Percentiles rank a stretch among this genome's conserved stretches.
phyloP scores from a whole-genome alignment of 2,329 filamentous ascomycete genomes.

The Calonectria naviculata region DNA sequence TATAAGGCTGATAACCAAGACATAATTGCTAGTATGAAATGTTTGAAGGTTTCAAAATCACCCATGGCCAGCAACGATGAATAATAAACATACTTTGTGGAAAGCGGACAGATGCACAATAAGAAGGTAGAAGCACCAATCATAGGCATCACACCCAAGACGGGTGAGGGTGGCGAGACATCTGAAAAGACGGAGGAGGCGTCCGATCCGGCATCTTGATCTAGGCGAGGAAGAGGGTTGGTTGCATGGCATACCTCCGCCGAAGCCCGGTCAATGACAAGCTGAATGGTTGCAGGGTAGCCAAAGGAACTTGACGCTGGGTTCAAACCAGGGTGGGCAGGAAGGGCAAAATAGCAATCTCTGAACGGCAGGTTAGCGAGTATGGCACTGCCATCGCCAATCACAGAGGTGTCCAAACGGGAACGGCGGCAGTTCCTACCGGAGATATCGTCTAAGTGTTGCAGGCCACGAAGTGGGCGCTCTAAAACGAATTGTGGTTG shows the following conservation, averaged over 20 bases:
- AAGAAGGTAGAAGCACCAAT: neutral
- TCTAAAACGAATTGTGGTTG: conserved; percentile 24
- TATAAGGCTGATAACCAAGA: conserved; percentile 30
- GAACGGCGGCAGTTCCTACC: conserved; percentile 34
- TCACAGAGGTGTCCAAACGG: conserved; percentile 29
- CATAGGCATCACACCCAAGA: neutral
- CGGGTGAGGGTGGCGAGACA: neutral
- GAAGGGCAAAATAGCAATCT: conserved; percentile 32
- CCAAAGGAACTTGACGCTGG: conserved; percentile 5
- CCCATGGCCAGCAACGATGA: neutral
- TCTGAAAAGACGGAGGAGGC: conserved; percentile 10
- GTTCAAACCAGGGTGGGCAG: conserved; percentile 19
- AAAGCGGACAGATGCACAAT: neutral
- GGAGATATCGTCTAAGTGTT: conserved; percentile 18
- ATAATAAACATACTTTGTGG: neutral
- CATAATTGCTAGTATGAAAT: conserved; percentile 19
- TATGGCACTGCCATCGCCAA: conserved; percentile 38
- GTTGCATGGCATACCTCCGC: neutral
- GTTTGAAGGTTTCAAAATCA: no score
- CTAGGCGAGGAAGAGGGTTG: neutral
- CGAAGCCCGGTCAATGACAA: neutral
- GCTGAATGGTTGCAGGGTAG: neutral
- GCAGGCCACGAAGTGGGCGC: conserved; percentile 27
- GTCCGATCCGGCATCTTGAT: conserved; percentile 11
- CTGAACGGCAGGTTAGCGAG: conserved; percentile 28